A percentile compares a stretch with the other conserved stretches of the same genome.
These are phyloP conservation scores for Entomortierella parvispora DNA, from an alignment of 192 early-diverging fungal genomes.

Conservation along the genomic window DNA sequence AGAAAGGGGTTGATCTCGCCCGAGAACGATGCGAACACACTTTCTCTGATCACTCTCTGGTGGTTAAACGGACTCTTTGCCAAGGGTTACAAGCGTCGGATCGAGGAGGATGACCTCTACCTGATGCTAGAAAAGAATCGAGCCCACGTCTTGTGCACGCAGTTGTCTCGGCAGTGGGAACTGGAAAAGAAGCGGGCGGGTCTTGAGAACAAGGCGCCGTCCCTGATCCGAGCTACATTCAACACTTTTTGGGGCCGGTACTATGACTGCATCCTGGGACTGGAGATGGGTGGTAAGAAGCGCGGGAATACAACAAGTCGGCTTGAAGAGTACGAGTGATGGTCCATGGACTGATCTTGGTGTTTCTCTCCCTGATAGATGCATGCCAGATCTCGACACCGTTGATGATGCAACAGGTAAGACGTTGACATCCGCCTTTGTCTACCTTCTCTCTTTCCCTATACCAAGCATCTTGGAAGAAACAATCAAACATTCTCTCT, in stretches of 20 bases:
- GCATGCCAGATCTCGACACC: conserved; percentile 7
- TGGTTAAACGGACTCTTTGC: conserved; percentile 36
- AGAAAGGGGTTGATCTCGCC: conserved; percentile 6
- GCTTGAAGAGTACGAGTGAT: too few relatives aligned
- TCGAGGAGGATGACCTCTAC: conserved; percentile 37
- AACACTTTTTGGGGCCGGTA: conserved; percentile 4
- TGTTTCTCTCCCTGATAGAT: conserved; percentile 1
- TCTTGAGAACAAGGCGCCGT: not conserved
- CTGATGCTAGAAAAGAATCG: conserved; percentile 24
- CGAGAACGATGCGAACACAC: conserved; percentile 23
- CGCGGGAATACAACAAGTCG: too few relatives aligned
- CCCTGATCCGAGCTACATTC: not conserved
- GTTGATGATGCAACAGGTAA: conserved; percentile 8
- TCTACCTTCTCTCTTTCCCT: not conserved
- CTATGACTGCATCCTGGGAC: not conserved
- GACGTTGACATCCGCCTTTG: not conserved
- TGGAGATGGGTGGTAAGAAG: conserved; percentile 10
- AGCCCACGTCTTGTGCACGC: not conserved
- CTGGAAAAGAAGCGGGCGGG: conserved; percentile 1
- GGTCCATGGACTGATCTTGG: too few relatives aligned
- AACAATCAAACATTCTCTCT: too few relatives aligned
- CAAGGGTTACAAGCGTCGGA: conserved; percentile 22
- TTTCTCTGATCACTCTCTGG: conserved; percentile 19
- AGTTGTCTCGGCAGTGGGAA: not conserved
- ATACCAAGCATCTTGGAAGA: too few relatives aligned